Evolutionary conservation across 179 eudicot genomes (phyloP), one percentile per base, ranked within the genome.

Genomic region (Beta lomatogona): DNA sequence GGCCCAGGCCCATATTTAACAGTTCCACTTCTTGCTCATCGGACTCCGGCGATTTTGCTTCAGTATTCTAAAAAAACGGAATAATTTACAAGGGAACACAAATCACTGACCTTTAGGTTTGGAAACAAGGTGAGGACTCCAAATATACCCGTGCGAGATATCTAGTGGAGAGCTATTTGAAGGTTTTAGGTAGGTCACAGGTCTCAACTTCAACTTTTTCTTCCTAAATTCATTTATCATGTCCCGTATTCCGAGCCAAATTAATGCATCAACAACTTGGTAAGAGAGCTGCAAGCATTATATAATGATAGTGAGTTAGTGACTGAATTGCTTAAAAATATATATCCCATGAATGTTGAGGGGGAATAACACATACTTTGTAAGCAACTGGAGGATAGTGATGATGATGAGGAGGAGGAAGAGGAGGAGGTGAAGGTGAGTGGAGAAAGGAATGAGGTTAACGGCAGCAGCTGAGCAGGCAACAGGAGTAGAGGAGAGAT

Each of bases 121-220:
- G 50, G 98, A 95, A 61, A 93, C 98, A 82, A 94, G 97, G 73
- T 91, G 97, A 70, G 98, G 98, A 82, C 98, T 91, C 98, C 98
- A 94, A 53, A 94, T 89, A 82, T 94, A 94, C 70, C 95, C 98
- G 81, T 88, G 87, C 54, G 98, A 95, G 77, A 93, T 79, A 72
- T 90, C 91, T 19, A 88, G 85, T 66, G 88, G 88, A 70, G 94
- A 83, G 67, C 86, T 87, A 74, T 91, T 80, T 16, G 90, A 87
- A 73, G 93, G 90, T 75, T 94, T 90, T 83, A 94, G 82, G 81
- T 94, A 94, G n/a, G 95, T 88, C 71, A 91, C 89, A 53, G 92
- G 97, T 48, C 97, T 88, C 85, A 94, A 87, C 88, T 93, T 91
- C 89, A 93, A 83, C 82, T 81, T 88, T 86, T 93, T 94, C 88